Evolutionary conservation across 345 rosid genomes (phyloP), one percentile per base, ranked within the genome.

Genomic region (Salix exigua): DNA sequence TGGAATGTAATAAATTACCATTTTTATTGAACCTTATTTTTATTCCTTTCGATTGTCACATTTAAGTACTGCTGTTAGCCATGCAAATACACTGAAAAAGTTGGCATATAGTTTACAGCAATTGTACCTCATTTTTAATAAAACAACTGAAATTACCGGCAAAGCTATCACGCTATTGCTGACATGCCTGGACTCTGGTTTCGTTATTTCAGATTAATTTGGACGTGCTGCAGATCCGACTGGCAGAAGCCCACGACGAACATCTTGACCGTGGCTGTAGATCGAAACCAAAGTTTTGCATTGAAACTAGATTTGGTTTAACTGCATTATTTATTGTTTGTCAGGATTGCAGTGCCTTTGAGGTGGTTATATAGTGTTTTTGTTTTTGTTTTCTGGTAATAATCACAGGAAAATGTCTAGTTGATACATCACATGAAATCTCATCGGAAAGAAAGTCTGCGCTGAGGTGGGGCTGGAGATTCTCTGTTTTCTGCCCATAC

Each of bases 241-340:
- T 95, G 35, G 98, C 88, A 0, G 93, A 88, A 81, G 92, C 80
- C 0, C 97, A 88, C 60, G 64, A 70, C 1, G 91, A 93, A 67
- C 99, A 95, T 81, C 84, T 91, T 14, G 89, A 89, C 69, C 86
- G 83, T 38, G 96, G 97, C 51, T 93, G 99, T 77, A 85, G 86
- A 79, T 80, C 78, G 78, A 89, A 88, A 84, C 98, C 98, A 28
- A 70, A 79, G 73, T 95, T 91, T 68, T 78, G 85, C 73, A 55
- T 87, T 0, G 83, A 90, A 79, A 81, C 82, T 69, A 79, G 70
- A 68, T 86, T 88, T 68, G 86, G 84, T 82, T 83, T 95, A 68
- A 90, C 96, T 26, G 99, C 97, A 31, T 76, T 95, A 70, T 95
- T 90, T 85, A 88, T 91, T 61, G 75, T 62, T 46, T 95, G 97